Percentiles rank a stretch among this genome's conserved stretches.
These are phyloP conservation scores for Penicillium hordei DNA, from an alignment of 2,329 filamentous ascomycete species.

Conservation along the genomic window DNA sequence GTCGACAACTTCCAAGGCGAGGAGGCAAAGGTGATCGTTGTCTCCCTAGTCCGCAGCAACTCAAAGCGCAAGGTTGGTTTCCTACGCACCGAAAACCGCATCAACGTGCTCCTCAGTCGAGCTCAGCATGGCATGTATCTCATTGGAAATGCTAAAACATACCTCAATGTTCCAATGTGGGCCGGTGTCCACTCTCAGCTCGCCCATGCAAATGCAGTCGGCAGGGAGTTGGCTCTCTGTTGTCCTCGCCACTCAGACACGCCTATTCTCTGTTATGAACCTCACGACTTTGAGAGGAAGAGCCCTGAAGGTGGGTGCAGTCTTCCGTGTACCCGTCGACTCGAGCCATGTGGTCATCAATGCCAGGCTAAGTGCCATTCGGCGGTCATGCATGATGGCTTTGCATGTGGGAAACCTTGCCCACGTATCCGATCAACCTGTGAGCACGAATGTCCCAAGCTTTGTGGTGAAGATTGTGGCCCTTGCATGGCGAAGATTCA, in stretches of 20 bases:
- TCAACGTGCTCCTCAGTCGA: constrained; percentile 61
- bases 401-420: constrained; percentile 12
- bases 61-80: constrained; percentile 57
- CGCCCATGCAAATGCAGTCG: neutral
- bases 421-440: constrained; percentile 9
- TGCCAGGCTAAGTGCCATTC: constrained; percentile 16
- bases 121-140: constrained; percentile 16
- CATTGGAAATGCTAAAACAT: constrained; percentile 13
- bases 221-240: constrained; percentile 5
- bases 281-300: constrained; percentile 10
- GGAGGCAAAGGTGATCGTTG: constrained; percentile 64
- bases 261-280: constrained; percentile 8
- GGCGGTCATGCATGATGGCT: constrained; percentile 5
- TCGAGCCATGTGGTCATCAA: constrained; percentile 16
- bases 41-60: constrained; percentile 68
- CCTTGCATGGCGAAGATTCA: constrained; percentile 4
- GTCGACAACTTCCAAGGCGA: constrained; percentile 73
- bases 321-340: constrained; percentile 10
- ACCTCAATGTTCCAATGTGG: constrained; percentile 12
- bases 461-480: constrained; percentile 12
- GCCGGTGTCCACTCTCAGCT: constrained; percentile 12
- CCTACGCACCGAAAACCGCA: constrained; percentile 59
- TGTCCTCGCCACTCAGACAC: constrained; percentile 9
- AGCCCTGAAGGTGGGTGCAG: constrained; percentile 12
- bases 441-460: constrained; percentile 9